Conservation (phyloP, 768 basidiomycete genomes). For the Panaeolus papilionaceus region DNA sequence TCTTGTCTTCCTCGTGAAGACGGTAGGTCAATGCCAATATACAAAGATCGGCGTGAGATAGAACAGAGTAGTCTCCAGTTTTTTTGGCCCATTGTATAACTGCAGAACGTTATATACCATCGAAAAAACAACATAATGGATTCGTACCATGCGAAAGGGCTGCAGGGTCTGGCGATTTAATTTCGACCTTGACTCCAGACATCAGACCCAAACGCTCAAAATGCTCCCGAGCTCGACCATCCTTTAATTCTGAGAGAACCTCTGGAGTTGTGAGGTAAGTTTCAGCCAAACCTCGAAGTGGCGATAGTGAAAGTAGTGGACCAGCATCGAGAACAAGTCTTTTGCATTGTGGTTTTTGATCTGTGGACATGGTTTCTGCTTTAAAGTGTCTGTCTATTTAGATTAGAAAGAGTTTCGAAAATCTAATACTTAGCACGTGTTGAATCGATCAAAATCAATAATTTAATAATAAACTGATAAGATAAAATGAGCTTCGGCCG, state of each 20-base stretch:
- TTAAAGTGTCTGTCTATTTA: not conserved
- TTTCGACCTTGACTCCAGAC: slow-evolving; percentile 76
- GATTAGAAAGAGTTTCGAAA: slow-evolving; percentile 2
- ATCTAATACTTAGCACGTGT: slow-evolving; percentile 12
- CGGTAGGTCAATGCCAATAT: slow-evolving; percentile 89
- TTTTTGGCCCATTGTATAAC: slow-evolving; percentile 93
- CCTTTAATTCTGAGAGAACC: slow-evolving; percentile 89
- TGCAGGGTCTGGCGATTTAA: slow-evolving; percentile 71
- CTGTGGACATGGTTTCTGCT: slow-evolving; percentile 25
- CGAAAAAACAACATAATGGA: not conserved
- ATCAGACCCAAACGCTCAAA: slow-evolving; percentile 79
- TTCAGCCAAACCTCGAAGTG: slow-evolving; percentile 87
- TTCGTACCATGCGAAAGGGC: slow-evolving; percentile 68
- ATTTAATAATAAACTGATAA: not conserved
- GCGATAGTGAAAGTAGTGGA: slow-evolving; percentile 87
- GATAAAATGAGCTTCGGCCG: slow-evolving; percentile 30
- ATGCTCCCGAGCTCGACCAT: slow-evolving; percentile 86
- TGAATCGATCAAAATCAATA: slow-evolving; percentile 5
- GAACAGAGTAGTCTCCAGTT: slow-evolving; percentile 93
- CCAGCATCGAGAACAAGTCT: slow-evolving; percentile 93
- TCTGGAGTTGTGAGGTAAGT: slow-evolving; percentile 89
- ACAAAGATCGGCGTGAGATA: slow-evolving; percentile 90
- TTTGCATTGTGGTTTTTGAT: slow-evolving; percentile 59
- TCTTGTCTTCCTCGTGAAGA: slow-evolving; percentile 64
- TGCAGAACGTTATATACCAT: slow-evolving; percentile 35